phyloP scores from a whole-genome alignment of 768 basidiomycete genomes.

The Mycena crocata region DNA sequence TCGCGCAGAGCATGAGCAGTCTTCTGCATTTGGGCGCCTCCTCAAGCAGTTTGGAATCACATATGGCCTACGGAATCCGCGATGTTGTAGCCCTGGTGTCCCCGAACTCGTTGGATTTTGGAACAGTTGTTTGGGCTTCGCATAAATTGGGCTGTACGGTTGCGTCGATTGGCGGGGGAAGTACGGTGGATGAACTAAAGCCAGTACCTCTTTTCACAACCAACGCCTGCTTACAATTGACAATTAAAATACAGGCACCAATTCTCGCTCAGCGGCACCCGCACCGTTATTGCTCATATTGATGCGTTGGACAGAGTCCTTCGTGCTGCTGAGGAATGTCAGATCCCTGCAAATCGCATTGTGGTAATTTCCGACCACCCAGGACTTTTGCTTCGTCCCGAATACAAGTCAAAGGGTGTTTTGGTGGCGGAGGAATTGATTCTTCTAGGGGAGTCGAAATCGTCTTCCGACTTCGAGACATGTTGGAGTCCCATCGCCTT shows the following conservation, averaged over 20 bases:
- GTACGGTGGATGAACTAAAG: slow-evolving; percentile 4
- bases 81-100: slow-evolving; percentile 8
- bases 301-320: neutral
- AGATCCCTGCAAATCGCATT: neutral
- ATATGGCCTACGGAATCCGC: neutral
- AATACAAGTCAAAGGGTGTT: too few species aligned
- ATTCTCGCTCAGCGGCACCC: slow-evolving; percentile 1
- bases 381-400: neutral
- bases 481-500: slow-evolving; percentile 4
- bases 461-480: neutral
- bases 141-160: slow-evolving; percentile 20
- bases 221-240: too few species aligned
- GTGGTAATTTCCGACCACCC: neutral
- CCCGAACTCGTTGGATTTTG: slow-evolving; percentile 16
- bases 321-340: neutral
- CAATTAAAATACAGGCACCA: neutral
- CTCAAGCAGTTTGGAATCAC: neutral
- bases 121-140: neutral
- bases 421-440: neutral
- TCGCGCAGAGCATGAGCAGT: neutral
- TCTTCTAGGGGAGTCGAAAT: neutral
- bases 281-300: neutral
- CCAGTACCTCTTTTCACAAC: too few species aligned
- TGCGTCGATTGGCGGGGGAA: neutral
- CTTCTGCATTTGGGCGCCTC: neutral